These are phyloP conservation scores for Leishmania major DNA, from an alignment of 208 protist species.

Conservation along the genomic window DNA sequence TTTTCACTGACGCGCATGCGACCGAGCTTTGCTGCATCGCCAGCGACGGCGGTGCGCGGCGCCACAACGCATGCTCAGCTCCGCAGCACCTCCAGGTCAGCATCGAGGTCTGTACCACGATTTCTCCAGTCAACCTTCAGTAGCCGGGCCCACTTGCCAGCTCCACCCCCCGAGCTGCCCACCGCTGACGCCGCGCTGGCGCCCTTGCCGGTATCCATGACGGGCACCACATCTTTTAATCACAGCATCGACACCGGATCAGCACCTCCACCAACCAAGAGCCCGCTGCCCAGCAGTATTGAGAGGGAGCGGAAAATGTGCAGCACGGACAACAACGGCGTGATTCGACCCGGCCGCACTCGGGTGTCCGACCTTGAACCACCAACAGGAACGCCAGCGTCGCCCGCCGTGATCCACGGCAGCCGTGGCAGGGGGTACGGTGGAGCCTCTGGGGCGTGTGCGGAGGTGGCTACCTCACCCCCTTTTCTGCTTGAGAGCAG, in stretches of 20 bases:
- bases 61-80: background rate
- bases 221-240: background rate
- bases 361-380: background rate
- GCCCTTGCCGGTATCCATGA: background rate
- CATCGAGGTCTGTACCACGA: background rate
- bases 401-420: background rate
- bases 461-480: background rate
- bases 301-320: background rate
- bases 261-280: background rate
- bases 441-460: background rate
- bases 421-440: background rate
- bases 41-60: background rate
- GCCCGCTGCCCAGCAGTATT: background rate
- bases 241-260: background rate
- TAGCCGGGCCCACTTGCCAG: conserved; percentile 10
- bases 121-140: conserved; percentile 13
- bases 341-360: background rate
- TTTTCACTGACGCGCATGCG: background rate
- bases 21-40: background rate
- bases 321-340: background rate
- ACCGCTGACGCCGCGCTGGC: background rate
- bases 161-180: background rate
- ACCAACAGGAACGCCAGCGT: background rate
- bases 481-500: too few relatives aligned
- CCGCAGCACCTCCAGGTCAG: background rate